Conservation (phyloP, 306 rosid species). For the Vigna nakashimae region DNA sequence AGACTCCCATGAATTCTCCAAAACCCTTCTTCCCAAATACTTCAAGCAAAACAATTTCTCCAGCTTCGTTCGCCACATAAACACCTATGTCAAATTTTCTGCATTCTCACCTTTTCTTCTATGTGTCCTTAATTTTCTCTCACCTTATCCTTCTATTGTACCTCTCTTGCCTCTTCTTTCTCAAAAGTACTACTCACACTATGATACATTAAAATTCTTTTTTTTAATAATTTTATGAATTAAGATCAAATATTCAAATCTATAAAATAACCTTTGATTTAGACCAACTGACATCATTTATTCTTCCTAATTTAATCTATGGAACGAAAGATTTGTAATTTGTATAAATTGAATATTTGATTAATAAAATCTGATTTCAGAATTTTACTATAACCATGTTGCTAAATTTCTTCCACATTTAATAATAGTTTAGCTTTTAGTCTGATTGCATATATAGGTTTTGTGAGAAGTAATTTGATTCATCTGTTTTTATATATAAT, state of each 20-base stretch:
- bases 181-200: not conserved
- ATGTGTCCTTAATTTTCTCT: not conserved
- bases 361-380: not conserved
- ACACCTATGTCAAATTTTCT: constrained; percentile 60
- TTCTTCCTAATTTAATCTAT: too few relatives aligned
- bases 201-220: not conserved
- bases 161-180: not conserved
- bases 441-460: not conserved
- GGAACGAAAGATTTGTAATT: too few relatives aligned
- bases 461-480: not conserved
- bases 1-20: constrained; percentile 84
- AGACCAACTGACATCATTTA: too few relatives aligned
- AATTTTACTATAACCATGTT: not conserved
- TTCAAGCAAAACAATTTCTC: constrained; percentile 92
- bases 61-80: constrained; percentile 98
- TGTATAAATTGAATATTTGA: too few relatives aligned
- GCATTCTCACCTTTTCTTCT: not conserved
- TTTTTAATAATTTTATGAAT: not conserved
- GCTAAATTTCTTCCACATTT: not conserved
- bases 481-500: not conserved
- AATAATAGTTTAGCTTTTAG: not conserved
- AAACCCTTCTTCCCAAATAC: constrained; percentile 70
- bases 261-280: too few relatives aligned
- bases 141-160: too few relatives aligned
- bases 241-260: too few relatives aligned